These are phyloP conservation scores for Diutina rugosa DNA, from an alignment of 1,139 yeast species.

Conservation along the genomic window DNA sequence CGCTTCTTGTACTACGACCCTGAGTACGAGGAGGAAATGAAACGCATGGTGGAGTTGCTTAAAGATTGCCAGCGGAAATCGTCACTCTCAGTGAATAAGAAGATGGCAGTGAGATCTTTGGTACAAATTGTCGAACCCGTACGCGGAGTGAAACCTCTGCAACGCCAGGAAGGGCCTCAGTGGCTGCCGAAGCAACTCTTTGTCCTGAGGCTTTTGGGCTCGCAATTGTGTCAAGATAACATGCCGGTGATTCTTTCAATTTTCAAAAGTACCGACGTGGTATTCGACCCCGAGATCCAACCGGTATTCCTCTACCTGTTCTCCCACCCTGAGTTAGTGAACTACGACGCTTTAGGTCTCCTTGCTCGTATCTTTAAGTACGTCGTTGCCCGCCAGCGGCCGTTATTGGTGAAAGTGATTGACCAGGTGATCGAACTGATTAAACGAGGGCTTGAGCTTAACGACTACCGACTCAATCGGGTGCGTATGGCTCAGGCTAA, in stretches of 20 bases:
- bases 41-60: slow-evolving; percentile 48
- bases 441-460: slow-evolving; percentile 51
- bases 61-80: slow-evolving; percentile 37
- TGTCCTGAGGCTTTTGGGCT: slow-evolving; percentile 13
- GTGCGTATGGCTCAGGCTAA: slow-evolving; percentile 48
- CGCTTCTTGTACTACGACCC: slow-evolving; percentile 49
- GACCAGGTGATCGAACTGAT: slow-evolving; percentile 60
- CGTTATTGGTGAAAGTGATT: slow-evolving; percentile 33
- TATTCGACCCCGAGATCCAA: slow-evolving; percentile 22
- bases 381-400: slow-evolving; percentile 16
- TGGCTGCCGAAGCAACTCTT: slow-evolving; percentile 33
- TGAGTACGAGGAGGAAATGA: slow-evolving; percentile 48
- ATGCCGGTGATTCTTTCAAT: slow-evolving; percentile 37
- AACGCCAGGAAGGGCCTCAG: slow-evolving; percentile 6
- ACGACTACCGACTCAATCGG: slow-evolving; percentile 49
- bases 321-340: slow-evolving; percentile 15
- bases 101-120: slow-evolving; percentile 30
- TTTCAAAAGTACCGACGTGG: slow-evolving; percentile 35
- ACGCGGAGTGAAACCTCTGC: slow-evolving; percentile 35
- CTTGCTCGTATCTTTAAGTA: slow-evolving; percentile 32
- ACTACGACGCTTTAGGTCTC: neutral
- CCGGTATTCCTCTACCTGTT: slow-evolving; percentile 29
- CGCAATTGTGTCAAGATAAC: slow-evolving; percentile 12
- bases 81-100: slow-evolving; percentile 40
- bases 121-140: neutral